Conservation (phyloP, 192 early-diverging fungal genomes). For the Umbelopsis sp. region DNA sequence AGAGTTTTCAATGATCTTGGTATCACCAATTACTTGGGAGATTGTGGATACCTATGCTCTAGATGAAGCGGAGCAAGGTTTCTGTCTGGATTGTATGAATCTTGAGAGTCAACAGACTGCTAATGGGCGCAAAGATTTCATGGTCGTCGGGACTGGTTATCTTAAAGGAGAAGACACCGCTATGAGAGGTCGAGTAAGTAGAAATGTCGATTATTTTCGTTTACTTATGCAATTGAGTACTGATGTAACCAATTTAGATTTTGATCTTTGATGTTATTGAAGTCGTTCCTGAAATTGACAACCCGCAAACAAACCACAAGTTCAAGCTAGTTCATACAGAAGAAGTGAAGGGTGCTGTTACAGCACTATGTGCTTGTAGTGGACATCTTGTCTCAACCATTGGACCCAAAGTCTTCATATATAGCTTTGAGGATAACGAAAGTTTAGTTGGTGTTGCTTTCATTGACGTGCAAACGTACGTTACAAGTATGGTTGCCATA, state of each 20-base stretch:
- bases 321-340: slow-evolving; percentile 82
- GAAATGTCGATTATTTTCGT: slow-evolving; percentile 1
- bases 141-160: slow-evolving; percentile 87
- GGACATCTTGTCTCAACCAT: slow-evolving; percentile 87
- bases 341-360: slow-evolving; percentile 88
- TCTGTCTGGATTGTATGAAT: slow-evolving; percentile 72
- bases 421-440: slow-evolving; percentile 82
- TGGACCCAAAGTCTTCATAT: slow-evolving; percentile 88
- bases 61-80: slow-evolving; percentile 83
- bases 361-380: slow-evolving; percentile 80
- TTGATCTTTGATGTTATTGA: slow-evolving; percentile 95
- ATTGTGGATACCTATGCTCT: slow-evolving; percentile 80
- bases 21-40: slow-evolving; percentile 96
- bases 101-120: slow-evolving; percentile 85
- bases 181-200: slow-evolving; percentile 77
- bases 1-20: slow-evolving; percentile 75
- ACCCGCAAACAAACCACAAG: slow-evolving; percentile 92
- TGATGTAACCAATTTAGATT: slow-evolving; percentile 48
- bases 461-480: slow-evolving; percentile 91
- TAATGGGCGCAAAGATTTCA: slow-evolving; percentile 80
- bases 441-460: slow-evolving; percentile 90
- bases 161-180: slow-evolving; percentile 91
- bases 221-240: slow-evolving; percentile 3
- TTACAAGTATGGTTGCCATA: slow-evolving; percentile 75
- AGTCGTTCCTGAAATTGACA: slow-evolving; percentile 93